Conservation (phyloP, 2,329 filamentous ascomycete species). For the Grosmannia clavigera region DNA sequence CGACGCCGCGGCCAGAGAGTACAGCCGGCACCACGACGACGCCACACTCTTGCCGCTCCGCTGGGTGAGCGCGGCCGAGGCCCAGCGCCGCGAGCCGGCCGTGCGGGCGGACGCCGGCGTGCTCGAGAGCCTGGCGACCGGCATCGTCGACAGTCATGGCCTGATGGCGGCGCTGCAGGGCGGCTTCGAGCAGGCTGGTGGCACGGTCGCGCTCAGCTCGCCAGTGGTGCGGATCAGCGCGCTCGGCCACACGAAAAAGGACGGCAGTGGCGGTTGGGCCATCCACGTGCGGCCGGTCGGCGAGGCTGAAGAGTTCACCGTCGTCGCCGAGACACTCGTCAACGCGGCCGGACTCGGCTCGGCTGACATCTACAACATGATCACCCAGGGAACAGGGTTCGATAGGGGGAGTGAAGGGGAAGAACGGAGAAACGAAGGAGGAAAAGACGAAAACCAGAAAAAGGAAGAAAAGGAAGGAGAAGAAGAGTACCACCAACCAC, state of each 20-base stretch:
- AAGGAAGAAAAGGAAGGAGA: no score
- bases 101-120: constrained; percentile 61
- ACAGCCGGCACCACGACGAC: constrained; percentile 14
- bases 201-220: constrained; percentile 58
- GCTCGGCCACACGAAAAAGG: constrained; percentile 16
- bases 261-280: constrained; percentile 54
- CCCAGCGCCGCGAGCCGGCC: constrained; percentile 54
- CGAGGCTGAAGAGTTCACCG: constrained; percentile 17
- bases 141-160: constrained; percentile 79
- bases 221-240: constrained; percentile 49
- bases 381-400: constrained; percentile 24
- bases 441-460: neutral
- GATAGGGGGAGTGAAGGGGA: neutral
- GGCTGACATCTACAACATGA: constrained; percentile 67
- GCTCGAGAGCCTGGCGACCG: constrained; percentile 75
- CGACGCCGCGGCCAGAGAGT: constrained; percentile 27
- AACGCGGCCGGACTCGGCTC: constrained; percentile 80
- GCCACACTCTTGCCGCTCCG: constrained; percentile 38
- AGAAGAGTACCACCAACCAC: neutral
- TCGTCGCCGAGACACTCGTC: constrained; percentile 62
- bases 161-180: constrained; percentile 74
- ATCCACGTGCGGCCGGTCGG: constrained; percentile 33
- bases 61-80: constrained; percentile 55
- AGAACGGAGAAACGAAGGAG: neutral
- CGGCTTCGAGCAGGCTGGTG: constrained; percentile 64